Evolutionary conservation across 2,329 filamentous ascomycete species (phyloP).

Genomic region (Fusarium papillatum): DNA sequence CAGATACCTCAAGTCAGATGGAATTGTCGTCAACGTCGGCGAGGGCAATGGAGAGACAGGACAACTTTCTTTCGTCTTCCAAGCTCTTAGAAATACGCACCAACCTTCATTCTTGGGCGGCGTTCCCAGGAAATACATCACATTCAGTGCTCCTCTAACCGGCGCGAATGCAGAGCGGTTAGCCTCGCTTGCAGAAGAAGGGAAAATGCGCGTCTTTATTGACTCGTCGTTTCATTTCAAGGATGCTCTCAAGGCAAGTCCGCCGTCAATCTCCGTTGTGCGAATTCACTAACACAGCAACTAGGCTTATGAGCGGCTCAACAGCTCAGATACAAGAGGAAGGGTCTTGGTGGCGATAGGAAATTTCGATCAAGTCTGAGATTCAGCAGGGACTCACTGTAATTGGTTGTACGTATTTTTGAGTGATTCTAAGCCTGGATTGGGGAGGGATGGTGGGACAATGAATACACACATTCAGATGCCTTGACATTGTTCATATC

Average conservation of each 20-base stretch:
- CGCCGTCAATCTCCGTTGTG: neutral
- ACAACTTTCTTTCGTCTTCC: neutral
- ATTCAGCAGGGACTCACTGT: neutral
- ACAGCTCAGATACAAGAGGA: neutral
- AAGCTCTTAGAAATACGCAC: neutral
- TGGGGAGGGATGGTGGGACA: neutral
- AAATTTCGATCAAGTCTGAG: neutral
- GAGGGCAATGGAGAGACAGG: neutral
- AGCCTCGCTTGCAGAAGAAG: neutral
- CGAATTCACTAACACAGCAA: neutral
- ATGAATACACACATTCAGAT: neutral
- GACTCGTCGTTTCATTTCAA: neutral
- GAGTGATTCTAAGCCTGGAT: neutral
- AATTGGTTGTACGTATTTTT: neutral
- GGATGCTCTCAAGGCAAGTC: neutral
- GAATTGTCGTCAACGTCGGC: neutral
- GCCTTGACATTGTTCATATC: neutral
- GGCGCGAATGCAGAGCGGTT: neutral
- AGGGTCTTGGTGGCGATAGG: neutral
- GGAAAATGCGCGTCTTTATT: neutral
- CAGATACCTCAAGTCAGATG: neutral
- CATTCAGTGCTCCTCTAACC: neutral
- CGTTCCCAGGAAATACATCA: neutral
- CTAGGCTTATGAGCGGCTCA: neutral
- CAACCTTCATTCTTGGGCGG: conserved; percentile 1